Evolutionary conservation across 257 asterid genomes (phyloP).

Genomic region (Apocynum venetum): DNA sequence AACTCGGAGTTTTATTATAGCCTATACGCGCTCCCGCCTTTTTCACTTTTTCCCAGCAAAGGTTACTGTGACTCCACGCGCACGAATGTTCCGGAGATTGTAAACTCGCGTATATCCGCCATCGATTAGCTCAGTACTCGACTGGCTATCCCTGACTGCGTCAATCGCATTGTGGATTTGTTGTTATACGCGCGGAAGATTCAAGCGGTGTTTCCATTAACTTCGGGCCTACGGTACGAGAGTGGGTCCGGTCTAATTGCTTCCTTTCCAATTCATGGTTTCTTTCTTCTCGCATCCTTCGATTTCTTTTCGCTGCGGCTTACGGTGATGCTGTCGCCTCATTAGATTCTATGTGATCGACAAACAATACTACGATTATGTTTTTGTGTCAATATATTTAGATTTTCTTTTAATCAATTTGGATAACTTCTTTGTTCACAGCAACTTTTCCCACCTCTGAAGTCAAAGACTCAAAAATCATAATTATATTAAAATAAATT

Average conservation of each 20-base stretch:
- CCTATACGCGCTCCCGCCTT: neutral
- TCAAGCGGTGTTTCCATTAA: neutral
- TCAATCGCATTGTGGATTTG: neutral
- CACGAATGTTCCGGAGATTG: neutral
- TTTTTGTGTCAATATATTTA: too few relatives aligned
- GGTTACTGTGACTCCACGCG: neutral
- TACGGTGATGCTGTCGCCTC: too few relatives aligned
- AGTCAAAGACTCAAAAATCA: too few relatives aligned
- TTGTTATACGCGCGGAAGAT: neutral
- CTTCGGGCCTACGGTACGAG: neutral
- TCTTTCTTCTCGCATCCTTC: neutral
- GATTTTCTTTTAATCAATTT: too few relatives aligned
- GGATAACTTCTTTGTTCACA: too few relatives aligned
- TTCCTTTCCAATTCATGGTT: neutral
- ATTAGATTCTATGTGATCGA: too few relatives aligned
- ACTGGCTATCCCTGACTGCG: neutral
- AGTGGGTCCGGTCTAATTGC: neutral
- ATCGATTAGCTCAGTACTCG: neutral
- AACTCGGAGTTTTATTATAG: neutral
- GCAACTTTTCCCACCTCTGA: too few relatives aligned
- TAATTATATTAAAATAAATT: too few relatives aligned
- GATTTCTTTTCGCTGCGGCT: neutral
- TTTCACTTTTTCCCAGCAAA: neutral
- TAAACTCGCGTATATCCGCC: neutral
- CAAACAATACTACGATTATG: too few relatives aligned